These are phyloP conservation scores for Microcera coccophila DNA, from an alignment of 2,329 filamentous ascomycete genomes.

Conservation along the genomic window DNA sequence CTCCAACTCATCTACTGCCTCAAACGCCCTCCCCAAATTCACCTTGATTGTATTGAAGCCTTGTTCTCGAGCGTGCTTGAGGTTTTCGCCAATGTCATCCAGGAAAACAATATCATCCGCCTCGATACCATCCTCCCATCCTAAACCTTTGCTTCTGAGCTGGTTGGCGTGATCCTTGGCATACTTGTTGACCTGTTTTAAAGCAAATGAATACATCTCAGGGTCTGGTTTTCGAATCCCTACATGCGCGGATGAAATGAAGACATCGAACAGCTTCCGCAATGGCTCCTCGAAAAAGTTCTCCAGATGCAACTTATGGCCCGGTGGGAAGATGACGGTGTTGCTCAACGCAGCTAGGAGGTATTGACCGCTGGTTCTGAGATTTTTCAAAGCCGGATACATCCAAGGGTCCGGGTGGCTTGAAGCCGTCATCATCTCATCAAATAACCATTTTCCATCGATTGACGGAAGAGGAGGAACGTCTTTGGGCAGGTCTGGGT, in stretches of 20 bases:
- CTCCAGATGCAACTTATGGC: constrained; percentile 60
- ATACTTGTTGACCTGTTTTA: constrained; percentile 62
- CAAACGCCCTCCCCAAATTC: constrained; percentile 67
- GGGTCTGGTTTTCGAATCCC: constrained; percentile 85
- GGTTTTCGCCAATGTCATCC: constrained; percentile 91
- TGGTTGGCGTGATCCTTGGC: constrained; percentile 49
- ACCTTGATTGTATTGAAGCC: constrained; percentile 88
- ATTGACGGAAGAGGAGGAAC: constrained; percentile 66
- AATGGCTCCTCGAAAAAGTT: constrained; percentile 55
- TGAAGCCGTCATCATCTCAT: constrained; percentile 81
- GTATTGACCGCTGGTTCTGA: constrained; percentile 62
- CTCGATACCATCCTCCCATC: constrained; percentile 50
- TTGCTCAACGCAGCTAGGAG: constrained; percentile 84
- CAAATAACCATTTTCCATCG: constrained; percentile 77
- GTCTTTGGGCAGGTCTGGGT: constrained; percentile 36
- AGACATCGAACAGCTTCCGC: constrained; percentile 73
- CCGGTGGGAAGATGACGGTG: constrained; percentile 78
- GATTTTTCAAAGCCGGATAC: constrained; percentile 71
- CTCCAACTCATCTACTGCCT: constrained; percentile 82
- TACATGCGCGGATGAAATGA: constrained; percentile 80
- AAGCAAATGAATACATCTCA: constrained; percentile 71
- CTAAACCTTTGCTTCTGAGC: constrained; percentile 35
- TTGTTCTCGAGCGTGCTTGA: constrained; percentile 70
- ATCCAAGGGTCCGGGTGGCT: constrained; percentile 77
- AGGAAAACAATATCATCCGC: constrained; percentile 76